Evolutionary conservation across 2,329 filamentous ascomycete genomes (phyloP), one percentile per base, ranked within the genome.

Genomic region (Seiridium cupressi): DNA sequence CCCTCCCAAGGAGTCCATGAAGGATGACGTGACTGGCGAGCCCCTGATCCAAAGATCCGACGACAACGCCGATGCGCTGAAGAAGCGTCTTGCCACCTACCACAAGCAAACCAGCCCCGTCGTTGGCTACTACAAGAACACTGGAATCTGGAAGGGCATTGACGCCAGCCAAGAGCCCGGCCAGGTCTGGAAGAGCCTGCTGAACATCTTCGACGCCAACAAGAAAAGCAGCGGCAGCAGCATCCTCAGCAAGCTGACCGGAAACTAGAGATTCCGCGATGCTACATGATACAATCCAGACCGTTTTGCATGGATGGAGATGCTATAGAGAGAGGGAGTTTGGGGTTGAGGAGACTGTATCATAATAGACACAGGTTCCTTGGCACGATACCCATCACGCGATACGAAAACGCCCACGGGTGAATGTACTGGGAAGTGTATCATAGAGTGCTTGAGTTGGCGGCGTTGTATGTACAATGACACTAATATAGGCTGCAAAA

Each of bases 141-240:
- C 91, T 55, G 93, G 93, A 68, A 97, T 99, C 83, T 99, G 95
- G 95, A 90, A 89, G 77, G 90, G 90, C 64, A 87, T 99, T 70
- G 95, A 99, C 76, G 95, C 95, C 65, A 96, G 91, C 82, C 93
- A 99, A 83, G 89, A 97, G 80, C 95, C 95, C 26, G 91, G 92
- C 53, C 89, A 93, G 77, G 95, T 99, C 63, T 99, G 95, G 95
- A 93, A 92, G 84, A 92, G 89, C 76, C 81, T 99, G 76, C 82
- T 98, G 64, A 86, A 88, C 71, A 89, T 97, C 70, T 94, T 99
- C 73, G 86, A 89, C 60, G 83, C 86, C 69, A 81, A 88, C 66
- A 82, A 84, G 73, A 79, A 78, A 69, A 81, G 79, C 72, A 64
- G 62, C 63, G 63, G 65, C 65, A 64, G 63, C 63, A 63, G 65